These are phyloP conservation scores for Zygotorulaspora florentina DNA, from an alignment of 805 yeast species.

Conservation along the genomic window DNA sequence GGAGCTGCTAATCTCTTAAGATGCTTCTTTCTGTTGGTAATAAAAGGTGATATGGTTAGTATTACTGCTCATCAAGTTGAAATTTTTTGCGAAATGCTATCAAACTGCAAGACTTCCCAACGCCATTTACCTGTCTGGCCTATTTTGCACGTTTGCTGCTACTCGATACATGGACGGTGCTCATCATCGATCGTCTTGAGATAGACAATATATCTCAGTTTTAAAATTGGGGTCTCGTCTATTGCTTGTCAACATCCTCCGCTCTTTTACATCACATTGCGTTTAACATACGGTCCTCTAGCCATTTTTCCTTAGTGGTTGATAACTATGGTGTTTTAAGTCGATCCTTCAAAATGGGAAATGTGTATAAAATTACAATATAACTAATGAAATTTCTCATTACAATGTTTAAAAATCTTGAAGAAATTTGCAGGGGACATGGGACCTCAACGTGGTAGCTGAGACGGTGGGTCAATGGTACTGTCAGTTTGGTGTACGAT, in stretches of 20 bases:
- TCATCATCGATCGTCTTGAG: too few relatives aligned
- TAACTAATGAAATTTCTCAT: background rate
- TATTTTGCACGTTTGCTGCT: too few relatives aligned
- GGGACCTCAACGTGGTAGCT: background rate
- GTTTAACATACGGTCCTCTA: conserved; percentile 66
- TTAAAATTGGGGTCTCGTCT: background rate
- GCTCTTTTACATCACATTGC: background rate
- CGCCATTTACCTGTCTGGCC: too few relatives aligned
- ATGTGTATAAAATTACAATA: background rate
- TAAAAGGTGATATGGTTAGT: background rate
- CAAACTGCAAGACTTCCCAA: background rate
- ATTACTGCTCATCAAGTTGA: background rate
- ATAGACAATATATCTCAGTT: background rate
- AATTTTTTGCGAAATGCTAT: background rate
- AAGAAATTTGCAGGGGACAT: conserved; percentile 3
- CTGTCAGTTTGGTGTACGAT: background rate
- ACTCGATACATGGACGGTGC: too few relatives aligned
- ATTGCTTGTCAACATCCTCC: background rate
- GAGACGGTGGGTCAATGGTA: background rate
- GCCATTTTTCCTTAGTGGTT: conserved; percentile 49
- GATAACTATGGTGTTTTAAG: conserved; percentile 16
- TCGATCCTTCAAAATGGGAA: conserved; percentile 1
- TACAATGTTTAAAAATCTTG: conserved; percentile 1
- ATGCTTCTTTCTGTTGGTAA: conserved; percentile 79
- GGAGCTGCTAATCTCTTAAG: conserved; percentile 99